These are phyloP conservation scores for Globisporangium takayamanum DNA, from an alignment of 352 stramenopile genomes.

Conservation along the genomic window DNA sequence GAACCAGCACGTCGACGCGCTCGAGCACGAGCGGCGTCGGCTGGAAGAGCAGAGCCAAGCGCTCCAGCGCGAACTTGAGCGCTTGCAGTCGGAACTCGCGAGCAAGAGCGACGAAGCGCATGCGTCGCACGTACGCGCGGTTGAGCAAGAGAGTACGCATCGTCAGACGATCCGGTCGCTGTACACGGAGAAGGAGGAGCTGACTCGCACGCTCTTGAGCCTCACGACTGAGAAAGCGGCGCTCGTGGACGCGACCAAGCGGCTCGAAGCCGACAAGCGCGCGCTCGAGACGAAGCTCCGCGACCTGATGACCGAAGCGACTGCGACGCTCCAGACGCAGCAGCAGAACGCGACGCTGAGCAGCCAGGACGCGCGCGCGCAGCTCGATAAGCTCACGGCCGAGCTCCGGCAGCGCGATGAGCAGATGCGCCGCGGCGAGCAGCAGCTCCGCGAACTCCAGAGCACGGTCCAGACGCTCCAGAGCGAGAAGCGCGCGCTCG, in stretches of 20 bases:
- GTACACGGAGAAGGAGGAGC: slow-evolving; percentile 55
- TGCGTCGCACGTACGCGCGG: slow-evolving; percentile 26
- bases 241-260: slow-evolving; percentile 29
- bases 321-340: slow-evolving; percentile 37
- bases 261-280: slow-evolving; percentile 48
- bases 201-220: slow-evolving; percentile 36
- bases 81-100: slow-evolving; percentile 30
- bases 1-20: slow-evolving; percentile 38
- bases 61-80: slow-evolving; percentile 11
- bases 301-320: slow-evolving; percentile 42
- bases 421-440: slow-evolving; percentile 36
- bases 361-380: slow-evolving; percentile 33
- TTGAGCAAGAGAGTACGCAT: slow-evolving; percentile 46
- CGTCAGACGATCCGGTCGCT: slow-evolving; percentile 42
- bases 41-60: slow-evolving; percentile 60
- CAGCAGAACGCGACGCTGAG: slow-evolving; percentile 34
- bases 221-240: slow-evolving; percentile 43
- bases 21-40: slow-evolving; percentile 46
- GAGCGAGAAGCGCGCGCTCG: slow-evolving; percentile 32
- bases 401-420: slow-evolving; percentile 38
- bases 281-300: slow-evolving; percentile 42
- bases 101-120: slow-evolving; percentile 42
- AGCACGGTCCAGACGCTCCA: slow-evolving; percentile 26
- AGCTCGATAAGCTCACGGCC: slow-evolving; percentile 31
- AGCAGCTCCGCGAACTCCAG: slow-evolving; percentile 33